phyloP scores from a whole-genome alignment of 2,329 filamentous ascomycete genomes.

The Aspergillus uvarum region DNA sequence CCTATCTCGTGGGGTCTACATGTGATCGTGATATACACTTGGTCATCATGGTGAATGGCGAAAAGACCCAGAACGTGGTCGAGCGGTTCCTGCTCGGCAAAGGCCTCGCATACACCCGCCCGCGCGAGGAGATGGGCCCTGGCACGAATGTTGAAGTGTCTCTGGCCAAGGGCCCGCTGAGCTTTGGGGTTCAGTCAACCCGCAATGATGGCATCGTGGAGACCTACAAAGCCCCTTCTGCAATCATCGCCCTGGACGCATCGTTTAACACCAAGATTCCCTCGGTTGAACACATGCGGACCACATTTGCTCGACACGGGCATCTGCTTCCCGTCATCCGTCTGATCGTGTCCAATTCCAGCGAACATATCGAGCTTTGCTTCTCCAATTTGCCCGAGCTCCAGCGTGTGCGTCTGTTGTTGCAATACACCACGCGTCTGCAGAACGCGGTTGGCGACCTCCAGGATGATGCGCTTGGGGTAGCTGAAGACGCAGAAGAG shows the following conservation, averaged over 20 bases:
- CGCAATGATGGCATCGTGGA: slow-evolving; percentile 31
- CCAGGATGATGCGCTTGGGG: slow-evolving; percentile 42
- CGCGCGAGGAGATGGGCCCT: slow-evolving; percentile 33
- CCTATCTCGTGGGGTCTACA: slow-evolving; percentile 42
- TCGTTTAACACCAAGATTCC: slow-evolving; percentile 43
- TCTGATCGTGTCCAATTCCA: slow-evolving; percentile 47
- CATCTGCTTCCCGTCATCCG: slow-evolving; percentile 45
- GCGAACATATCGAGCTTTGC: slow-evolving; percentile 48
- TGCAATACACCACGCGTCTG: slow-evolving; percentile 35
- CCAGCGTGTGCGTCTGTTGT: slow-evolving; percentile 35
- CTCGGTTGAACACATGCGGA: slow-evolving; percentile 41
- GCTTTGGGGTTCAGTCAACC: slow-evolving; percentile 37
- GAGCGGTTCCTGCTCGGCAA: slow-evolving; percentile 46
- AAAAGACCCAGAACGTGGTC: slow-evolving; percentile 39
- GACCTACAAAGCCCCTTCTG: slow-evolving; percentile 35
- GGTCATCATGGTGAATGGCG: slow-evolving; percentile 39
- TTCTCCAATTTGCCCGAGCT: slow-evolving; percentile 38
- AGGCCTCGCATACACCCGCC: slow-evolving; percentile 34
- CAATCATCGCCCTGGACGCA: slow-evolving; percentile 47
- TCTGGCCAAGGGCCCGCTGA: slow-evolving; percentile 36
- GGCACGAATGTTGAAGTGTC: slow-evolving; percentile 36
- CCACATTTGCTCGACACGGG: slow-evolving; percentile 35
- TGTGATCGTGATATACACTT: slow-evolving; percentile 39
- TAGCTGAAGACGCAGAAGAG: slow-evolving; percentile 43
- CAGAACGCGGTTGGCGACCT: slow-evolving; percentile 41